Evolutionary conservation across 495 filamentous ascomycete species (phyloP), one percentile per base, ranked within the genome.

Genomic region (Lasiosphaeria miniovina): DNA sequence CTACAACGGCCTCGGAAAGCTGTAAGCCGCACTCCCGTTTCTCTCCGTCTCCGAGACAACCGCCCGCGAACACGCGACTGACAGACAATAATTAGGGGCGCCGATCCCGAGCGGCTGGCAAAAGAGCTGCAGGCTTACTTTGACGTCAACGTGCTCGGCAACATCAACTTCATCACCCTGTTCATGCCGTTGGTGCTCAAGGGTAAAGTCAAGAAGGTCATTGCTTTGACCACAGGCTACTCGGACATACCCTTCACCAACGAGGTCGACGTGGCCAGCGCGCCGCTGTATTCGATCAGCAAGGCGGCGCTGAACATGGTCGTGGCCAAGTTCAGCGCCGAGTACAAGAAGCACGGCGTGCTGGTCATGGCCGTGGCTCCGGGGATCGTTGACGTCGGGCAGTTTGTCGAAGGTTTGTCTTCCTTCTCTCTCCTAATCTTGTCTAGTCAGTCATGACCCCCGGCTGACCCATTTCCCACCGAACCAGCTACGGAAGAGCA

Each of bases 161-260:
- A 79, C 54, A 74, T 86, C 61, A 72, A 85, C 59, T 72, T 81
- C 34, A 76, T 79, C 64, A 78, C 81, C 63, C 57, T 76, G 32
- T 85, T 83, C 65, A 32, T 82, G 8, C 82, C 83, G 7, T 76
- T 84, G 3, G 65, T 86, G 49, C 63, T 71, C 11, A 72, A 80
- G 34, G 79, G 82, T 51, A 61, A 68, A 11, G 63, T 55, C 46
- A 85, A 85, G 65, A 87, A 86, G 64, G 77, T 84, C 55, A 73
- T 86, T 54, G 59, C 75, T 36, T 75, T 86, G 31, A 76, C 80
- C 11, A 76, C 56, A 32, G 83, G 82, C 46, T 32, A 71, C 31
- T 79, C 75, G 0, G 82, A 82, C 60, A 33, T 74, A 10, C 71
- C 69, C 12, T 24, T 73, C 3, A 53, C 36, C 50, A 57, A 53